Base-by-base conservation (phyloP, 2,329 filamentous ascomycete species). In the Lasiodiplodia gonubiensis region DNA sequence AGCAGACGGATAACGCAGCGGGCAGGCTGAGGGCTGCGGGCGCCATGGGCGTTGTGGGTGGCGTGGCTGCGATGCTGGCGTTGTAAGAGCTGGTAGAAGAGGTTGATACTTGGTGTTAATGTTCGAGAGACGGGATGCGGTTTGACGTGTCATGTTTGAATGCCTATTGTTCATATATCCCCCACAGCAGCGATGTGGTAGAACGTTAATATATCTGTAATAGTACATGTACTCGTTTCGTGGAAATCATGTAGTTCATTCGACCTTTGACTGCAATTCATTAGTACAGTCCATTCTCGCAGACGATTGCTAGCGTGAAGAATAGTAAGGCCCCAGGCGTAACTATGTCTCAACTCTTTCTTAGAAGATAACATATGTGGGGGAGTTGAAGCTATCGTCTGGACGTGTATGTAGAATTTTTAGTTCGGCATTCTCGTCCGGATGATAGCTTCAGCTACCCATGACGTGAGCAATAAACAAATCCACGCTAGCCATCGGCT, bases 21-120 rank as follows among this genome's bases (percentile, higher is more conserved):
- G 30, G 7, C 3, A 30, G 12, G 51, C n/a, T 11, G 7, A 39
- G 35, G 4, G 64, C 16, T 21, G 25, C 21, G 21, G 64, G 35
- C 11, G 42, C 49, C 4, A 21, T 48, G 7, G 53, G 42, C 3
- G 37, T 66, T n/a, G 64, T 52, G 4, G 63, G 63, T 5, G 51
- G 49, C 6, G 16, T 65, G 33, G 27, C 57, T 53, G 64, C 64
- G n/a, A 27, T 27, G 21, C 27, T 66, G 46, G 42, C 30, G 51
- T 66, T 65, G 49, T 65, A 30, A n/a, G 23, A 5, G 51, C 23
- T n/a, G 11, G 23, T 8, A 11, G 53, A 5, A 30, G 27, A 30
- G 4, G 4, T 4, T 27, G n/a, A 3, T 25, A 25, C 12, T 61
- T n/a, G 54, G 6, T 27, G 53, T 21, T 23, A 10, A 23, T n/a